Percentiles rank a stretch among this genome's conserved stretches.
Conservation (phyloP, 2,329 filamentous ascomycete genomes). For the Mycosphaerella arachidis region DNA sequence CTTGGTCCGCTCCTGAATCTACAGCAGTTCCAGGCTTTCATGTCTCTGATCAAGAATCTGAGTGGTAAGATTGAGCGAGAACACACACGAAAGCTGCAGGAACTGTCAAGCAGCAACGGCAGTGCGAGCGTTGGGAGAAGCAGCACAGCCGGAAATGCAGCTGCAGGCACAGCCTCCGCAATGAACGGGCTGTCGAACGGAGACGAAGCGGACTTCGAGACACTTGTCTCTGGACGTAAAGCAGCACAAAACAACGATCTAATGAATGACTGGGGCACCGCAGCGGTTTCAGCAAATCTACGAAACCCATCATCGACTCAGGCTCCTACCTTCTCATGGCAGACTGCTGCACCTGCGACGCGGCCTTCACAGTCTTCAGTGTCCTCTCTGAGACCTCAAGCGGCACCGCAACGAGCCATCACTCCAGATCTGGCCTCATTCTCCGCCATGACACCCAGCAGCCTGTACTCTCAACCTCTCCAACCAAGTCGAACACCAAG, state of each 20-base stretch:
- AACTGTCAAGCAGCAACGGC: constrained; percentile 60
- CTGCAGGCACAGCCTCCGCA: constrained; percentile 52
- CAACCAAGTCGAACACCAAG: constrained; percentile 35
- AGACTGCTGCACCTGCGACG: constrained; percentile 25
- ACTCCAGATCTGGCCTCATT: constrained; percentile 36
- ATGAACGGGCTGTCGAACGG: constrained; percentile 56
- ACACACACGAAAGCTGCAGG: constrained; percentile 81
- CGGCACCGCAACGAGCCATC: constrained; percentile 25
- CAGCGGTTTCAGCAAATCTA: constrained; percentile 19
- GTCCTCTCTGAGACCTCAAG: constrained; percentile 16
- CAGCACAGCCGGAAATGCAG: constrained; percentile 40
- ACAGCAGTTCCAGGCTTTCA: constrained; percentile 79
- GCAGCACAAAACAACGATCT: constrained; percentile 32
- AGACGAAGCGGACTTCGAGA: constrained; percentile 76
- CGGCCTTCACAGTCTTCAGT: constrained; percentile 8
- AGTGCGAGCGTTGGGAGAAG: neutral
- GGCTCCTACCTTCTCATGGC: constrained; percentile 45
- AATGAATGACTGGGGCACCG: constrained; percentile 43
- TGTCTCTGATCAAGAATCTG: constrained; percentile 77
- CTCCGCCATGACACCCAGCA: constrained; percentile 33
- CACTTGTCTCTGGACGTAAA: constrained; percentile 76
- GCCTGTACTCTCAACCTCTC: constrained; percentile 37
- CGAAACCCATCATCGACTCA: constrained; percentile 11
- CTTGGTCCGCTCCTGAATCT: constrained; percentile 84
- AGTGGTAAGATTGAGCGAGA: constrained; percentile 81